Evolutionary conservation across 106 monocot species (phyloP).

Genomic region (Vanilla planifolia): DNA sequence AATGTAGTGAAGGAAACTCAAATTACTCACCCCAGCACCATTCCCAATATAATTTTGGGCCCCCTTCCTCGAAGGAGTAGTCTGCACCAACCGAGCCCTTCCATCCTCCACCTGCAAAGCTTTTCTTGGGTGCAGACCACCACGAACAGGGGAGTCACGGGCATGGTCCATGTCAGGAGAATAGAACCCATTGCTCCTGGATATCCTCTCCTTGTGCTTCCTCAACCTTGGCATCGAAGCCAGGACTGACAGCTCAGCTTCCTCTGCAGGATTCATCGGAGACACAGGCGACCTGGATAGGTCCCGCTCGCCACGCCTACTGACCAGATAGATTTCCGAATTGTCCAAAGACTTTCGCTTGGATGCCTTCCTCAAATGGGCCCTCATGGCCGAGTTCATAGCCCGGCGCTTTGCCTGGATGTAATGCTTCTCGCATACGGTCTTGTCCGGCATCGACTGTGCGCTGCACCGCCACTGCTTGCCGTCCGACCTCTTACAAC

Average conservation of each 20-base stretch:
- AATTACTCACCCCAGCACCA: slow-evolving; percentile 31
- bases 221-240: slow-evolving; percentile 14
- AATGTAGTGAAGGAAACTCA: background rate
- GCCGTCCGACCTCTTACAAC: slow-evolving; percentile 98
- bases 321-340: slow-evolving; percentile 22
- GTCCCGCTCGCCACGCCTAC: slow-evolving; percentile 21
- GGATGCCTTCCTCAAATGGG: slow-evolving; percentile 29
- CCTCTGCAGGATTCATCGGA: slow-evolving; percentile 18
- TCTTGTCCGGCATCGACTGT: slow-evolving; percentile 96
- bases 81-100: slow-evolving; percentile 2
- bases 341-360: slow-evolving; percentile 14
- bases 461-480: slow-evolving; percentile 99
- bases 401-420: slow-evolving; percentile 95
- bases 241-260: slow-evolving; percentile 4
- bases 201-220: slow-evolving; percentile 37
- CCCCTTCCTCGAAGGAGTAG: slow-evolving; percentile 20
- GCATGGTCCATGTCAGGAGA: slow-evolving; percentile 4
- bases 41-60: slow-evolving; percentile 18
- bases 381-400: slow-evolving; percentile 78
- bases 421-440: slow-evolving; percentile 99
- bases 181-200: slow-evolving; percentile 20
- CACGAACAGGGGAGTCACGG: slow-evolving; percentile 10
- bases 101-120: slow-evolving; percentile 17
- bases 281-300: slow-evolving; percentile 18
- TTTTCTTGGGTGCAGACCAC: slow-evolving; percentile 11